Evolutionary conservation across 2,329 filamentous ascomycete genomes (phyloP), one percentile per base, ranked within the genome.

Genomic region (Cladosporium sp.): DNA sequence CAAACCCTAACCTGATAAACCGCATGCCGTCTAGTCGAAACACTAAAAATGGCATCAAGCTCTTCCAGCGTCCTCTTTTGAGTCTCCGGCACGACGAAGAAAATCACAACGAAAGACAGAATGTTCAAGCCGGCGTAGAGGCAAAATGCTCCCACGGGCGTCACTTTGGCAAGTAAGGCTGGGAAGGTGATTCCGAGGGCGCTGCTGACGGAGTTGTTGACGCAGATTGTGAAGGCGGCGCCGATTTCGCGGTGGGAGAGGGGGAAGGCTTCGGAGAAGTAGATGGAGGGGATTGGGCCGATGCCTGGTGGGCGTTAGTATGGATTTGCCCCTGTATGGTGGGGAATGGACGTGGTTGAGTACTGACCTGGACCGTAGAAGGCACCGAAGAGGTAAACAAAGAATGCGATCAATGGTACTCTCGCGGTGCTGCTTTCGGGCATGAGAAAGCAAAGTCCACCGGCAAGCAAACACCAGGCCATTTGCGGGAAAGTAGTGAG

Each of bases 171-270:
- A 5, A 69, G 63, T 6, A 80, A 59, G 0, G 70, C 69, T 0
- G 56, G 56, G 42, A 55, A 56, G 12, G 79, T 70, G 0, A 71
- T 71, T 1, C 78, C 67, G n/a, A 78, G 65, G 52, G 76, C 78
- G 13, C 80, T 85, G 2, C 82, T 79, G 13, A 86, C 82, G 7
- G 81, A 77, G 65, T 77, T 84, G 0, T 76, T 77, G 83, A 86
- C 86, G 25, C 45, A 49, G 16, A 49, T 49, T 0, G 45, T 49
- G 36, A 49, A 49, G 8, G 45, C 69, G 63, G 29, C 33, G 49
- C 84, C 84, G 15, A 85, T 74, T 60, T 86, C 84, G 58, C 84
- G 78, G 60, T 86, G 82, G 1, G 80, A 83, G 0, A 86, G 73
- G 0, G 83, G 83, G 62, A 83, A 86, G 1, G 85, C 80, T 63